Evolutionary conservation across 441 rosid genomes (phyloP), one percentile per base, ranked within the genome.

Genomic region (Populus hybrid): DNA sequence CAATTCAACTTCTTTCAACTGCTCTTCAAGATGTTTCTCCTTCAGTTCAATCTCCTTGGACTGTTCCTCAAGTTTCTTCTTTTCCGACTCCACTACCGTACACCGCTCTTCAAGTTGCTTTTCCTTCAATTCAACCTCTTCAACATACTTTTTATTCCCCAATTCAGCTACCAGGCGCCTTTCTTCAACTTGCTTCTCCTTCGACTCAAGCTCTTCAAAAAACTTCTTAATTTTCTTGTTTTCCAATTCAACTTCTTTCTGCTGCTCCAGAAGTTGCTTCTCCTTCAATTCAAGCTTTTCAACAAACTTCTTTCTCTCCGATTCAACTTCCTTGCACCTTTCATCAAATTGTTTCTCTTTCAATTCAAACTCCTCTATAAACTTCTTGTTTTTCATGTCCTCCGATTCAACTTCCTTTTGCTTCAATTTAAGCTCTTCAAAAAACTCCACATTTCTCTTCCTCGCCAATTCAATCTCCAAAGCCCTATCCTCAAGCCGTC

Each of bases 401-500:
- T 30, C 32, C 32, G 32, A 30, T 30, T 30, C 32, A 30, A 30
- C 32, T 30, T 30, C 32, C 61, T 53, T 53, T 16, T 53, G 61
- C 61, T 53, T 53, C 61, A 53, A 53, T 6, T 53, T 16, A 53
- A 53, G 61, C 61, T 53, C 61, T 6, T 53, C 61, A 18, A 53
- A 6, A 53, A 18, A 53, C 61, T 53, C 61, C 61, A 16, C n/a
- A 16, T 53, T 53, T 53, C 61, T 53, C 61, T 53, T 53, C 67
- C 76, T 63, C 50, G n/a, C 76, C 6, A 78, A 57, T 34, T 78
- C 76, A 14, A 73, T 35, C 59, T 70, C 73, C 63, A 80, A 21
- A 24, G 72, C 78, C 50, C n/a, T 70, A 40, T 12, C 36, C 12
- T 34, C 36, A 34, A 59, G 4, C 24, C 34, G 14, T 64, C 65